These are phyloP conservation scores for Solanum peruvianum DNA, from an alignment of 257 asterid genomes.

Conservation along the genomic window DNA sequence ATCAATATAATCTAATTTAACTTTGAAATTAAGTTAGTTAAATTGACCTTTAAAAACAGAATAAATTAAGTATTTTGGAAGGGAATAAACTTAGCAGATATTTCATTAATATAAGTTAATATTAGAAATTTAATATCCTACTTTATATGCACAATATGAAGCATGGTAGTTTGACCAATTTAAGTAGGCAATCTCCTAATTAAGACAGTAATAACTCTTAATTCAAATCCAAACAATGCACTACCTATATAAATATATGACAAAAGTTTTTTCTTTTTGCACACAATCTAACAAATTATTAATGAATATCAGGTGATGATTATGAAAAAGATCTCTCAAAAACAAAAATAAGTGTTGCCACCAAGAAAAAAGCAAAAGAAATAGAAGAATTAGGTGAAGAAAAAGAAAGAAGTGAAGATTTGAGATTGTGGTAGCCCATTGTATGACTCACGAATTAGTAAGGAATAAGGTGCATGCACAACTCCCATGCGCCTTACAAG, in stretches of 20 bases:
- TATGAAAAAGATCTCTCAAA: background rate
- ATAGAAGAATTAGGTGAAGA: background rate
- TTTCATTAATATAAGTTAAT: background rate
- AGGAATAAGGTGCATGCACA: background rate
- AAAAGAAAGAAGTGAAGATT: background rate
- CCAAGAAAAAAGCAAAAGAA: background rate
- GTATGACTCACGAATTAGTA: conserved; percentile 47
- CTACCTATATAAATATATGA: background rate
- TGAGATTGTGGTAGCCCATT: conserved; percentile 78
- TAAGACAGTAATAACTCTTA: background rate
- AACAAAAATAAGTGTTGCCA: background rate
- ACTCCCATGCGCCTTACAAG: background rate
- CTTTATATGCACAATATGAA: background rate
- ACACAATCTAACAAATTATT: background rate
- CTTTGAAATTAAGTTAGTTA: background rate
- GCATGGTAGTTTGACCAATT: background rate
- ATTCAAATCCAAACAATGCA: background rate
- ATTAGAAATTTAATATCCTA: background rate
- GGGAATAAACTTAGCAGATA: background rate
- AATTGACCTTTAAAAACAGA: background rate
- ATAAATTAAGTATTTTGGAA: background rate
- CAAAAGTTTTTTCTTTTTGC: background rate
- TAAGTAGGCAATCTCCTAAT: background rate
- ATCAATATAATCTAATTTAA: background rate
- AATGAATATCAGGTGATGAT: background rate